Conservation (phyloP, 2,329 filamentous ascomycete species). For the Cylindrodendrum hubeiense region DNA sequence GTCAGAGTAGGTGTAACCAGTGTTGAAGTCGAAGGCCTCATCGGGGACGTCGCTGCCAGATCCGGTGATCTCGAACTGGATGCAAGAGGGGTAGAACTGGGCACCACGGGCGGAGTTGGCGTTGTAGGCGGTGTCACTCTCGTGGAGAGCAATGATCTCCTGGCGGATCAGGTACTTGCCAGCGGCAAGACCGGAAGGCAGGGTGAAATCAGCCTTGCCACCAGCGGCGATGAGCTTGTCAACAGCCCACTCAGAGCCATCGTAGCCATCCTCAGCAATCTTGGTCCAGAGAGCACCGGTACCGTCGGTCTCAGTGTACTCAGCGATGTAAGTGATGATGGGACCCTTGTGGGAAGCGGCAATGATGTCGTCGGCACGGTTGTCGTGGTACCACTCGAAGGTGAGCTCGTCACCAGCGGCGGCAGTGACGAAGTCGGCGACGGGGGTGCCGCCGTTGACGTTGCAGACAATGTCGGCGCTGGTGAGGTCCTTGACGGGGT, state of each 20-base stretch:
- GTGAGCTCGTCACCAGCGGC: slow-evolving; percentile 60
- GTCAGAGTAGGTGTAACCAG: slow-evolving; percentile 69
- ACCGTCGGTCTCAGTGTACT: slow-evolving; percentile 56
- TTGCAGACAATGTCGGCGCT: slow-evolving; percentile 59
- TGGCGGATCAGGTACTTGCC: slow-evolving; percentile 68
- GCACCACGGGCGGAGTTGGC: slow-evolving; percentile 49
- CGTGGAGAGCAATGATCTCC: slow-evolving; percentile 67
- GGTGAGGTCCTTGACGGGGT: slow-evolving; percentile 58
- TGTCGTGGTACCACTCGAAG: slow-evolving; percentile 66
- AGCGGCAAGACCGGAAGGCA: slow-evolving; percentile 58
- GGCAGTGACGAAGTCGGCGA: slow-evolving; percentile 55
- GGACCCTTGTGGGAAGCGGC: slow-evolving; percentile 65
- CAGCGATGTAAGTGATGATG: slow-evolving; percentile 65
- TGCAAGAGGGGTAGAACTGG: slow-evolving; percentile 67
- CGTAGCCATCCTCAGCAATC: slow-evolving; percentile 52
- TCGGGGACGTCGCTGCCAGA: slow-evolving; percentile 54
- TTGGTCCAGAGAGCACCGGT: slow-evolving; percentile 65
- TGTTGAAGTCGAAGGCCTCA: slow-evolving; percentile 59
- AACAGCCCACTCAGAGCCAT: slow-evolving; percentile 57
- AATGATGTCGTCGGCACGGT: slow-evolving; percentile 64
- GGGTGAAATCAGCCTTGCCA: slow-evolving; percentile 61
- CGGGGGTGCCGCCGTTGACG: slow-evolving; percentile 54
- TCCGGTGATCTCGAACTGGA: slow-evolving; percentile 71
- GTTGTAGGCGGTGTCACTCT: slow-evolving; percentile 51
- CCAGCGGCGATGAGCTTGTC: slow-evolving; percentile 61